These are phyloP conservation scores for Penicillium robsamsonii DNA, from an alignment of 495 filamentous ascomycete genomes.

Conservation along the genomic window DNA sequence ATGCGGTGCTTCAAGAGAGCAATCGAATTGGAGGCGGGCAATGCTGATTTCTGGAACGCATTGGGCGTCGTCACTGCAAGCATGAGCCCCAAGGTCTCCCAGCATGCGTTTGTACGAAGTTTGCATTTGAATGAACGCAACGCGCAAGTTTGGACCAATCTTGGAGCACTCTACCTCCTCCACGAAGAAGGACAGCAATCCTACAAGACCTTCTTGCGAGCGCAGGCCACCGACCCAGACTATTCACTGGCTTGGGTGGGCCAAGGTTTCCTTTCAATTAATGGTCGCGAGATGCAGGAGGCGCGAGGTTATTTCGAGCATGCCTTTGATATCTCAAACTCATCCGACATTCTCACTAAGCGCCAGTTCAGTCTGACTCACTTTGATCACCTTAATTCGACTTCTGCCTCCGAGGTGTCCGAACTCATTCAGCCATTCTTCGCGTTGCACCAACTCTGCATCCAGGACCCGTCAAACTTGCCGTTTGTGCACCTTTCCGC, in stretches of 20 bases:
- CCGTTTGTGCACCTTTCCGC: conserved; percentile 74
- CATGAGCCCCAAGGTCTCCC: conserved; percentile 81
- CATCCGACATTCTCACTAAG: conserved; percentile 66
- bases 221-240: conserved; percentile 91
- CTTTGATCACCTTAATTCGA: conserved; percentile 70
- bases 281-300: conserved; percentile 69
- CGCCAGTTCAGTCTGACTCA: conserved; percentile 71
- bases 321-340: conserved; percentile 86
- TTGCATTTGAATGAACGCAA: conserved; percentile 87
- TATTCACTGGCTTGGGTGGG: conserved; percentile 92
- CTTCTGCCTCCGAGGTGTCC: conserved; percentile 54
- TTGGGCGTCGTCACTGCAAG: conserved; percentile 84
- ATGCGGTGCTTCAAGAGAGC: conserved; percentile 94
- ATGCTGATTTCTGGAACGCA: conserved; percentile 96
- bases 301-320: conserved; percentile 87
- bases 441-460: conserved; percentile 75
- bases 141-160: conserved; percentile 82
- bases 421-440: conserved; percentile 76
- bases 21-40: conserved; percentile 93
- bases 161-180: conserved; percentile 80
- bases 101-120: conserved; percentile 92
- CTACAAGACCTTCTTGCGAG: conserved; percentile 82
- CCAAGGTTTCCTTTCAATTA: conserved; percentile 78
- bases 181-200: conserved; percentile 80
- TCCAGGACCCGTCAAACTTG: conserved; percentile 64